Conservation (phyloP, 192 early-diverging fungal genomes). For the Mortierella claussenii region DNA sequence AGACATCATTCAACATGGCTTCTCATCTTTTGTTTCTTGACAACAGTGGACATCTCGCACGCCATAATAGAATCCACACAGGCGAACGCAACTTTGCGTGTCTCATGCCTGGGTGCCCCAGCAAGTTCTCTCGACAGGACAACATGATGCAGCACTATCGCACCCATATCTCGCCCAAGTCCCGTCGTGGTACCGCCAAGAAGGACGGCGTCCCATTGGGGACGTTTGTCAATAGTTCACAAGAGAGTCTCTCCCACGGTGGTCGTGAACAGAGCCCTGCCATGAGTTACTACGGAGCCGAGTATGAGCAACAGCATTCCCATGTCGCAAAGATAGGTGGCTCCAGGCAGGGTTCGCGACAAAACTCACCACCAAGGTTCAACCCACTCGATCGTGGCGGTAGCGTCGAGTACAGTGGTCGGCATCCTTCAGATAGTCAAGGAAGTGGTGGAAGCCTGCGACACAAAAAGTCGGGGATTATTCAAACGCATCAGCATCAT, state of each 20-base stretch:
- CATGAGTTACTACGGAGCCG: background rate
- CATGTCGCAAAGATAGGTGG: slow-evolving; percentile 25
- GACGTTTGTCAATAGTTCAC: slow-evolving; percentile 30
- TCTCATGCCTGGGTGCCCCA: slow-evolving; percentile 72
- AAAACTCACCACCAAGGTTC: slow-evolving; percentile 45
- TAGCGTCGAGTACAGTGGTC: slow-evolving; percentile 22
- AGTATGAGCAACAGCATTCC: slow-evolving; percentile 17
- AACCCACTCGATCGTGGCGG: slow-evolving; percentile 36
- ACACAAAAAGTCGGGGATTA: slow-evolving; percentile 35
- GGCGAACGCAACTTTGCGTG: slow-evolving; percentile 86
- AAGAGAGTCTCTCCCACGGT: slow-evolving; percentile 13
- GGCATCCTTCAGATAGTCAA: slow-evolving; percentile 15
- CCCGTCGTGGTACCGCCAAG: slow-evolving; percentile 57
- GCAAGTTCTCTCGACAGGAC: slow-evolving; percentile 83
- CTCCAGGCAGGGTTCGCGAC: slow-evolving; percentile 34
- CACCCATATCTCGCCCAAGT: slow-evolving; percentile 79
- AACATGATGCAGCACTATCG: slow-evolving; percentile 92
- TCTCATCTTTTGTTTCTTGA: background rate
- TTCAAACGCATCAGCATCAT: slow-evolving; percentile 49
- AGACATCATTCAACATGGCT: too few species aligned
- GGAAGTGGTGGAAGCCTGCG: slow-evolving; percentile 13
- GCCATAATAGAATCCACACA: slow-evolving; percentile 85
- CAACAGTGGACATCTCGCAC: slow-evolving; percentile 78
- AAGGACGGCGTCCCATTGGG: slow-evolving; percentile 21
- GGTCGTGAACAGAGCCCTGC: slow-evolving; percentile 25